A percentile compares a stretch with the other conserved stretches of the same genome.
These are phyloP conservation scores for Suillus hirtellus DNA, from an alignment of 768 basidiomycete species.

Conservation along the genomic window DNA sequence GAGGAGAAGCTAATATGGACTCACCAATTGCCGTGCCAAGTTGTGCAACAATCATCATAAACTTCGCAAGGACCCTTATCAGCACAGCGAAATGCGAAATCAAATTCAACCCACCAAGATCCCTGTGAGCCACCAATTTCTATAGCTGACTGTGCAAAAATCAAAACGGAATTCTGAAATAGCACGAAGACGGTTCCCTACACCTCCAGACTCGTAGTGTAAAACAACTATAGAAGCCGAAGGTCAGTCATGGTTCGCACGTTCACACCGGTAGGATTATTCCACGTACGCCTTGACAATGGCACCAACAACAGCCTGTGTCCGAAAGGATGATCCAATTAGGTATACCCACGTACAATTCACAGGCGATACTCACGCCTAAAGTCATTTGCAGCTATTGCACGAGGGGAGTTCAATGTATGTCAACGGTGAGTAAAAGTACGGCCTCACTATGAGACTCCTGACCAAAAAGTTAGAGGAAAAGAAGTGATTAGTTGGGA, in stretches of 20 bases:
- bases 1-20: constrained; percentile 10
- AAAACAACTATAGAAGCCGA: constrained; percentile 42
- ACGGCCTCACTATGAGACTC: constrained; percentile 47
- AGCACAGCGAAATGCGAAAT: background rate
- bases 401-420: constrained; percentile 2
- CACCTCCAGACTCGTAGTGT: constrained; percentile 65
- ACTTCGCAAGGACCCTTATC: constrained; percentile 30
- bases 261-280: background rate
- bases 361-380: constrained; percentile 30
- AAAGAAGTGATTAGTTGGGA: background rate
- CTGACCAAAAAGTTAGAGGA: constrained; percentile 35
- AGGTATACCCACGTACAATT: background rate
- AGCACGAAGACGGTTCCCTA: constrained; percentile 29
- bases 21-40: constrained; percentile 45
- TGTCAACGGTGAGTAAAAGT: constrained; percentile 12
- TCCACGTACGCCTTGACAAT: constrained; percentile 55
- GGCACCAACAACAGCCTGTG: constrained; percentile 52
- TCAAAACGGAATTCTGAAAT: background rate
- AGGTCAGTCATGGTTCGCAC: background rate
- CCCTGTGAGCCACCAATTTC: constrained; percentile 47
- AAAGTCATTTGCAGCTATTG: constrained; percentile 44
- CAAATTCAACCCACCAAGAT: constrained; percentile 41
- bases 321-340: background rate
- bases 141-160: constrained; percentile 50
- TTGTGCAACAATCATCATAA: constrained; percentile 49